A percentile compares a stretch with the other conserved stretches of the same genome.
These are phyloP conservation scores for Dujonia santamariae DNA, from an alignment of 1,139 yeast species.

Conservation along the genomic window DNA sequence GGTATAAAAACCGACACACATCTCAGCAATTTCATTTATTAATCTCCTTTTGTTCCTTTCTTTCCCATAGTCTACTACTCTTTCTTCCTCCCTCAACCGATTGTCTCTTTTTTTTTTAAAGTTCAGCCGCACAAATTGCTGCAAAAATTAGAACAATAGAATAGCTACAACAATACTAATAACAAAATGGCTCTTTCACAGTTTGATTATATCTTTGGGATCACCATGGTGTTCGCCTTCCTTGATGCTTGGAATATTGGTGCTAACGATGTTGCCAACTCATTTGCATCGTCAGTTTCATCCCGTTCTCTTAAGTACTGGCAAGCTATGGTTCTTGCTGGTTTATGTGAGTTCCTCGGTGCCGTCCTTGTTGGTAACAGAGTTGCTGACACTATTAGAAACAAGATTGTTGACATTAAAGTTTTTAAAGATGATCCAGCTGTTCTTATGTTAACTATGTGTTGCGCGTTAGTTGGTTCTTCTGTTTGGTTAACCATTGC, in stretches of 20 bases:
- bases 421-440: conserved; percentile 58
- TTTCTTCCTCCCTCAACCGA: too few relatives aligned
- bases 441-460: conserved; percentile 70
- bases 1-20: too few relatives aligned
- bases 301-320: conserved; percentile 67
- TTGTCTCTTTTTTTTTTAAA: background rate
- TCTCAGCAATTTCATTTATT: too few relatives aligned
- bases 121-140: background rate
- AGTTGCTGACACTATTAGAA: conserved; percentile 67
- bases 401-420: conserved; percentile 53
- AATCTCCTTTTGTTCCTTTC: too few relatives aligned
- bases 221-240: conserved; percentile 69
- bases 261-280: conserved; percentile 81
- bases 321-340: conserved; percentile 74
- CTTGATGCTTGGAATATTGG: conserved; percentile 83
- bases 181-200: conserved; percentile 40
- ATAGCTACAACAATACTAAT: background rate
- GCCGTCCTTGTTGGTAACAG: conserved; percentile 72
- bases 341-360: conserved; percentile 67
- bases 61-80: too few relatives aligned
- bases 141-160: background rate
- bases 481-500: conserved; percentile 70
- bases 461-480: conserved; percentile 75
- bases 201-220: conserved; percentile 65
- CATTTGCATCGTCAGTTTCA: conserved; percentile 72